Conservation (phyloP, 345 rosid genomes). For the Melaleuca alternifolia region DNA sequence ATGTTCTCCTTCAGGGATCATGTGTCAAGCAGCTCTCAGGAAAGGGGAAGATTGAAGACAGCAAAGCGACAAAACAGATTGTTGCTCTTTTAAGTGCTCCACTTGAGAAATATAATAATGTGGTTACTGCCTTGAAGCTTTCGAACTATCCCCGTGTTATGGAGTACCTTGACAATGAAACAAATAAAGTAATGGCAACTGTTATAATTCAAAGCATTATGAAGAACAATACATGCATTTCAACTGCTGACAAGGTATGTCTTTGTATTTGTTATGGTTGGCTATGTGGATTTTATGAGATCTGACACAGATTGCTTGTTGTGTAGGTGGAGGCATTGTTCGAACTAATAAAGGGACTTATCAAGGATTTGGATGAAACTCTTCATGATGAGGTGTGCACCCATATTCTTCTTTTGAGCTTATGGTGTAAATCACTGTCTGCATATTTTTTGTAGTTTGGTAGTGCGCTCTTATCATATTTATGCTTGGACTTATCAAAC, state of each 20-base stretch:
- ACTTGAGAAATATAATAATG: slow-evolving; percentile 85
- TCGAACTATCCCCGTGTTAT: slow-evolving; percentile 76
- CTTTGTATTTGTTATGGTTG: background rate
- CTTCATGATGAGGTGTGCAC: slow-evolving; percentile 47
- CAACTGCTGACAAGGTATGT: slow-evolving; percentile 73
- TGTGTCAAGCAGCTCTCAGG: slow-evolving; percentile 74
- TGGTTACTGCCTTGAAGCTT: slow-evolving; percentile 84
- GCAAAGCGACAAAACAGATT: slow-evolving; percentile 81
- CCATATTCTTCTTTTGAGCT: background rate
- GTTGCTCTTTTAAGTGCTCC: slow-evolving; percentile 97
- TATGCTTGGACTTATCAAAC: background rate
- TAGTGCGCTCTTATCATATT: background rate
- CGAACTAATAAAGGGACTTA: slow-evolving; percentile 87
- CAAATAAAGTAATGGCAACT: slow-evolving; percentile 90
- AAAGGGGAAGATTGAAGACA: slow-evolving; percentile 74
- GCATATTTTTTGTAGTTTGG: background rate
- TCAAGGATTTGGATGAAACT: slow-evolving; percentile 75
- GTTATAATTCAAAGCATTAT: slow-evolving; percentile 87
- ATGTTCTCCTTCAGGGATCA: slow-evolving; percentile 57
- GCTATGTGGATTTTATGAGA: slow-evolving; percentile 1
- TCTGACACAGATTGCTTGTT: background rate
- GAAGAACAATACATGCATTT: slow-evolving; percentile 77
- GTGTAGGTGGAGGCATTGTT: slow-evolving; percentile 83
- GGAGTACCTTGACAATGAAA: slow-evolving; percentile 85
- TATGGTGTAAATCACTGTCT: background rate